phyloP scores from a whole-genome alignment of 2,329 filamentous ascomycete species.

The Talaromyces sp. region DNA sequence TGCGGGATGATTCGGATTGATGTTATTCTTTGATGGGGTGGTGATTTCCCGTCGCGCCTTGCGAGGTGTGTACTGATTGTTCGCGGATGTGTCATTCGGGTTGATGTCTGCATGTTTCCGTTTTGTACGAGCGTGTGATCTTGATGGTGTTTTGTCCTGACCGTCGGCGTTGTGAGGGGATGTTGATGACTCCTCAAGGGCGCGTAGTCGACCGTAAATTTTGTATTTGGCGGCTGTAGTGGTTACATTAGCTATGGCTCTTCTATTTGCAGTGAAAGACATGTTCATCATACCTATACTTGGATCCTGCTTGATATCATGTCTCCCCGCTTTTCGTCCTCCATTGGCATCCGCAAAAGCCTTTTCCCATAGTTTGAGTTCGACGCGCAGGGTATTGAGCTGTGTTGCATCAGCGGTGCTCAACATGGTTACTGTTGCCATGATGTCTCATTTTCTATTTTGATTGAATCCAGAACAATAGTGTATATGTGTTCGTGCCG shows the following conservation, averaged over 20 bases:
- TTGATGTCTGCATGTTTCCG: constrained; percentile 33
- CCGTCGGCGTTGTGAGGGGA: constrained; percentile 14
- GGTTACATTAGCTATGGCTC: too few species aligned
- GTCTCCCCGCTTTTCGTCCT: constrained; percentile 44
- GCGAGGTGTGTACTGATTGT: constrained; percentile 7
- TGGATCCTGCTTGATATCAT: constrained; percentile 48
- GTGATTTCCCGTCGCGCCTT: constrained; percentile 17
- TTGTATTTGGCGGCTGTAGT: constrained; percentile 47
- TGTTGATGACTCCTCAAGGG: constrained; percentile 29
- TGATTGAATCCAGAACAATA: background rate
- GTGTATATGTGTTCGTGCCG: background rate
- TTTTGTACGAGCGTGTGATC: constrained; percentile 25
- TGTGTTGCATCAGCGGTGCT: constrained; percentile 27
- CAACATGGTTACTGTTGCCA: constrained; percentile 19
- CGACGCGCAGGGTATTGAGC: constrained; percentile 37
- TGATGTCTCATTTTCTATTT: constrained; percentile 1
- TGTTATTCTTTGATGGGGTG: constrained; percentile 36
- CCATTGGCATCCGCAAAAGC: constrained; percentile 42
- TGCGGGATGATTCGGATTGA: constrained; percentile 31
- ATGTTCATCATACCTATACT: constrained; percentile 37
- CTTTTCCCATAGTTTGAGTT: constrained; percentile 49
- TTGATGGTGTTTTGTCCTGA: constrained; percentile 22
- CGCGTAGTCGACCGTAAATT: constrained; percentile 43
- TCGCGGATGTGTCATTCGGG: constrained; percentile 17
- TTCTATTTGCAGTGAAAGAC: too few species aligned